Evolutionary conservation across 805 yeast genomes (phyloP).

Genomic region (Lipomyces mesembrius): DNA sequence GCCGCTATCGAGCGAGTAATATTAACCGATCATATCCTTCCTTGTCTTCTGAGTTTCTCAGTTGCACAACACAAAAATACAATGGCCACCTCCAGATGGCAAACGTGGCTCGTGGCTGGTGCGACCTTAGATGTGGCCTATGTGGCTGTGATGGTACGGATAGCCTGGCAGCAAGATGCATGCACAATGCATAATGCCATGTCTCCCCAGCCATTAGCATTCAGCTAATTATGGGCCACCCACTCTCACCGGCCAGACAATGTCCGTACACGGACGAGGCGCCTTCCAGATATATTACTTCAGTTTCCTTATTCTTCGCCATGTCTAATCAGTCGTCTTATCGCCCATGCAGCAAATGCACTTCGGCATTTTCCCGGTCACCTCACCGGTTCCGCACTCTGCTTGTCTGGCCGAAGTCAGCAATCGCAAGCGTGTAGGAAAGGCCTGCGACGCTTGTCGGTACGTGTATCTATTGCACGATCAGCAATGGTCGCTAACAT

Average conservation of each 20-base stretch:
- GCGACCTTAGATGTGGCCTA: neutral
- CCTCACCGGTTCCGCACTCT: neutral
- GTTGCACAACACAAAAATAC: no score
- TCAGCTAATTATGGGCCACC: no score
- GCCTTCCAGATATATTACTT: neutral
- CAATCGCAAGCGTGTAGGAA: constrained; percentile 49
- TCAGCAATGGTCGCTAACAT: neutral
- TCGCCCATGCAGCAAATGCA: neutral
- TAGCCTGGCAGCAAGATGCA: neutral
- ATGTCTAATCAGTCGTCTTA: neutral
- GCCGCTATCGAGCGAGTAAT: no score
- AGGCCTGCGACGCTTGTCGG: constrained; percentile 57
- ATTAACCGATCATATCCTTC: no score
- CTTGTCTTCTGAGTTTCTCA: no score
- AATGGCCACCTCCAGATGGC: no score
- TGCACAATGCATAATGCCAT: neutral
- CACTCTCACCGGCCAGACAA: neutral
- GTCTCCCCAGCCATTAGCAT: no score
- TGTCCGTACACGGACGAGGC: neutral
- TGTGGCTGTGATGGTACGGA: neutral
- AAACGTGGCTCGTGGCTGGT: no score
- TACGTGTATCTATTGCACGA: neutral
- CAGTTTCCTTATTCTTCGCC: neutral
- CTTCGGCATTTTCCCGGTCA: neutral
- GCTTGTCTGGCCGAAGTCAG: neutral